Evolutionary conservation across 106 monocot species (phyloP).

Genomic region (Dendrobium nobile): DNA sequence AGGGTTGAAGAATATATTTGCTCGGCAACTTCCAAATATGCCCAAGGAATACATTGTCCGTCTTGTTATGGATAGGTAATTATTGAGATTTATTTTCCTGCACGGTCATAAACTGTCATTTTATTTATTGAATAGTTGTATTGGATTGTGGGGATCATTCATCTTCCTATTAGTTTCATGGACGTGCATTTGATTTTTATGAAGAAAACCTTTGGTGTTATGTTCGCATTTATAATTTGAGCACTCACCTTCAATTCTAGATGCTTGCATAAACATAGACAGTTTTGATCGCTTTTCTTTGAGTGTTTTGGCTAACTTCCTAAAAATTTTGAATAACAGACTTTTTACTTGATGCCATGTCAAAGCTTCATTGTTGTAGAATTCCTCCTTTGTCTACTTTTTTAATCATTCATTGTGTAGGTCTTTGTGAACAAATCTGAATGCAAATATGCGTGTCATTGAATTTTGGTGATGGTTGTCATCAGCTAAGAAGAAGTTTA

Average conservation of each 20-base stretch:
- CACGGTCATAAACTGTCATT: background rate
- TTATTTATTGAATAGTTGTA: background rate
- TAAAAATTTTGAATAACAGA: background rate
- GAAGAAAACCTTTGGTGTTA: background rate
- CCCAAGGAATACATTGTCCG: constrained; percentile 98
- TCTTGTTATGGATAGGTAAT: constrained; percentile 97
- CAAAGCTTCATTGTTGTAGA: no score
- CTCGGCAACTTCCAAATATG: constrained; percentile 97
- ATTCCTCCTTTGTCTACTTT: no score
- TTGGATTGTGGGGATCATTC: background rate
- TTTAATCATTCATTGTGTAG: no score
- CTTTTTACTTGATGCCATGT: background rate
- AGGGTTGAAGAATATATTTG: constrained; percentile 98
- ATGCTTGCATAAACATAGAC: background rate
- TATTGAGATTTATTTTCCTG: background rate
- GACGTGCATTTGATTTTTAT: background rate
- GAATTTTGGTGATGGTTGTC: no score
- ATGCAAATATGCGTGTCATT: no score
- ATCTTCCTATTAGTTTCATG: background rate
- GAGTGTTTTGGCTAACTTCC: background rate
- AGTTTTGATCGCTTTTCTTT: background rate
- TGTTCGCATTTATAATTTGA: background rate
- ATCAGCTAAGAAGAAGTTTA: no score
- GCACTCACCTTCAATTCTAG: background rate
- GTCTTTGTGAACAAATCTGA: no score